These are phyloP conservation scores for Rubus parviflorus DNA, from an alignment of 306 rosid species.

Conservation along the genomic window DNA sequence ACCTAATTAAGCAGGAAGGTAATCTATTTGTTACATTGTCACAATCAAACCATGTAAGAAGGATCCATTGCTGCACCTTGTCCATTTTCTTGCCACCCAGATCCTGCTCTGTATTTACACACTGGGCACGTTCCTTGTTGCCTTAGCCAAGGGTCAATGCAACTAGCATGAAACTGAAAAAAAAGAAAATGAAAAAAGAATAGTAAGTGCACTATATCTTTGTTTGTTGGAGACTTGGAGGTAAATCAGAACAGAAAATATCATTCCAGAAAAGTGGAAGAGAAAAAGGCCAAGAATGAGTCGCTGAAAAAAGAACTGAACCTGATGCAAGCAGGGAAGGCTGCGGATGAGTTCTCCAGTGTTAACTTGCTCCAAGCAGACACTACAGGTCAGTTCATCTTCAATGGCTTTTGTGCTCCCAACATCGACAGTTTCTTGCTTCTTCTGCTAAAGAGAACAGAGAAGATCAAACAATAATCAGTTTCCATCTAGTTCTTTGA, in stretches of 20 bases:
- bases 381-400: constrained; percentile 95
- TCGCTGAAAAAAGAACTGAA: constrained; percentile 18
- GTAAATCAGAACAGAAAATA: not conserved
- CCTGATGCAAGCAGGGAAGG: constrained; percentile 99
- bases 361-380: constrained; percentile 94
- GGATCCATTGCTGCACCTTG: constrained; percentile 52
- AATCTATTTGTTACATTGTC: constrained; percentile 4
- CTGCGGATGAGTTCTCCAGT: constrained; percentile 87
- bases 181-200: not conserved
- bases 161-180: constrained; percentile 76
- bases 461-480: not conserved
- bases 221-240: too few species aligned
- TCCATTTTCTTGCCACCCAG: constrained; percentile 68
- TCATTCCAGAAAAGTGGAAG: not conserved
- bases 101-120: constrained; percentile 78
- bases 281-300: not conserved
- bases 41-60: constrained; percentile 63
- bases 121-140: constrained; percentile 97
- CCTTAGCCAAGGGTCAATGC: constrained; percentile 94
- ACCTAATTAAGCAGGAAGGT: constrained; percentile 4
- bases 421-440: constrained; percentile 53
- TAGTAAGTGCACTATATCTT: not conserved
- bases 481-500: not conserved
- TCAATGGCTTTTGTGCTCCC: constrained; percentile 59
- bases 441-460: constrained; percentile 45